Percentiles rank a stretch among this genome's conserved stretches.
phyloP scores from a whole-genome alignment of 1,284 basidiomycete species.

The Cystobasidiaceae sp. region DNA sequence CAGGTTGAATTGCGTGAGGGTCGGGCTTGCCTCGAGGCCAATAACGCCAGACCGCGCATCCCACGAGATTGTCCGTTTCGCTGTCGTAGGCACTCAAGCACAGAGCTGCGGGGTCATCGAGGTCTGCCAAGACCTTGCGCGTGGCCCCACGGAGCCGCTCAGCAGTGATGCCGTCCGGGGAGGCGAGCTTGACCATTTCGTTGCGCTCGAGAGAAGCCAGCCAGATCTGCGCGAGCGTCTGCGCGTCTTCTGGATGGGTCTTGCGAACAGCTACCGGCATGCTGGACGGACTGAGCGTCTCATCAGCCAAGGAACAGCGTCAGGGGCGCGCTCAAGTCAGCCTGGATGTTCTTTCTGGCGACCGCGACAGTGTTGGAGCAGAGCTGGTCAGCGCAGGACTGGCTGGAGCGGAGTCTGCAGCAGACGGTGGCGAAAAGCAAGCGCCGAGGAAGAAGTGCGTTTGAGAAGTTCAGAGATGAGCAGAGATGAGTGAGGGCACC shows the following conservation, averaged over 20 bases:
- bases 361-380: no score
- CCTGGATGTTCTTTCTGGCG: no score
- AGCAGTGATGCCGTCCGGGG: conserved; percentile 1
- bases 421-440: no score
- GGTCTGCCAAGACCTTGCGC: not conserved
- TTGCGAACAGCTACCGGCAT: not conserved
- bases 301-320: no score
- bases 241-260: not conserved
- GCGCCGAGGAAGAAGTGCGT: no score
- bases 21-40: not conserved
- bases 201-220: conserved; percentile 1
- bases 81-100: not conserved
- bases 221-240: not conserved
- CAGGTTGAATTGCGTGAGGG: no score
- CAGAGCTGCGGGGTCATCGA: not conserved
- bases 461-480: no score
- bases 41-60: conserved; percentile 8
- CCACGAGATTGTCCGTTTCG: not conserved
- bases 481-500: no score
- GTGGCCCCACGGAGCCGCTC: not conserved
- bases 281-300: not conserved
- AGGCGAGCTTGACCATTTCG: conserved; percentile 1
- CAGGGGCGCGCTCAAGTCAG: no score
- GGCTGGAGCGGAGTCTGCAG: no score
- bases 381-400: no score